phyloP scores from a whole-genome alignment of 805 yeast genomes.

The Hanseniaspora clermontiae region DNA sequence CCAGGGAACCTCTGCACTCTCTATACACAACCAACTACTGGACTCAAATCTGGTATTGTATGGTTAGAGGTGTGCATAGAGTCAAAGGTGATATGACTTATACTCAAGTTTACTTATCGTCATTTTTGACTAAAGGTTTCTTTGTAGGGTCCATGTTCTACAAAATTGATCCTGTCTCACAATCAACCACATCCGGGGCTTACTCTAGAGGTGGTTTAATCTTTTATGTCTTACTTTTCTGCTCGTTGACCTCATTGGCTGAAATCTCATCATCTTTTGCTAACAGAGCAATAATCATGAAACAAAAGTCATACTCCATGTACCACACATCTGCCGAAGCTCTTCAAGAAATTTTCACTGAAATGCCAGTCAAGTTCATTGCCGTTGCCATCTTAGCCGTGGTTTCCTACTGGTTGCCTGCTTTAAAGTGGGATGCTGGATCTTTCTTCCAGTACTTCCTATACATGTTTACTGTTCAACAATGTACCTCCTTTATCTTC shows the following conservation, averaged over 20 bases:
- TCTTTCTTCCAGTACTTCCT: constrained; percentile 40
- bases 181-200: constrained; percentile 40
- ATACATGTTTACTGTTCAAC: constrained; percentile 36
- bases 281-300: constrained; percentile 50
- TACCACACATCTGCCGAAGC: constrained; percentile 57
- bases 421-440: constrained; percentile 41
- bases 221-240: constrained; percentile 48
- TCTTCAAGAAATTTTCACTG: constrained; percentile 42
- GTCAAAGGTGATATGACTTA: constrained; percentile 46
- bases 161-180: constrained; percentile 30
- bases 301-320: constrained; percentile 51
- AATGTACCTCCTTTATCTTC: constrained; percentile 43
- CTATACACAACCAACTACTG: constrained; percentile 35
- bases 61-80: constrained; percentile 42
- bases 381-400: constrained; percentile 38
- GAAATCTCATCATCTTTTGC: constrained; percentile 49
- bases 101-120: constrained; percentile 38
- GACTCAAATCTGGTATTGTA: constrained; percentile 41
- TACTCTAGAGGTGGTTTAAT: constrained; percentile 52
- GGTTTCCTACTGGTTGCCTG: constrained; percentile 42
- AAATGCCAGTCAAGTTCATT: constrained; percentile 43
- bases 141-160: constrained; percentile 50
- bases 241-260: constrained; percentile 48
- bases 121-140: constrained; percentile 45
- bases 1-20: constrained; percentile 31